Conservation (phyloP, 1,139 yeast genomes). For the Nakaseomyces glabratus region DNA sequence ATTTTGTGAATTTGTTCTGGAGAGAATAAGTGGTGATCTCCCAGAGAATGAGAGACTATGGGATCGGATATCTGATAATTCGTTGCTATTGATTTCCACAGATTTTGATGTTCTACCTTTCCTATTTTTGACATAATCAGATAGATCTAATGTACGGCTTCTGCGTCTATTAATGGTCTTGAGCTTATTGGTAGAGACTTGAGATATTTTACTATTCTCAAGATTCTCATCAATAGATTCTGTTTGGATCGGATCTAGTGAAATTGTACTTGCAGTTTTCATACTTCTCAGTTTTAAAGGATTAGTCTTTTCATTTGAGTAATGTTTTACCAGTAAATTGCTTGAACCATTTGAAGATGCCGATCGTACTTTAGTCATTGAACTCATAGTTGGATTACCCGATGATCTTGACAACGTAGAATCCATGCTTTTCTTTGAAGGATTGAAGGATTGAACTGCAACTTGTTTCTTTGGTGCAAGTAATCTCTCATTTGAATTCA, state of each 20-base stretch:
- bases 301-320: not conserved
- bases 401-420: slow-evolving; percentile 1
- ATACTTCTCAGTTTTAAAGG: not conserved
- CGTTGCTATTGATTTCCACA: not conserved
- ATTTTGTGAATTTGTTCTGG: slow-evolving; percentile 1
- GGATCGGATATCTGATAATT: not conserved
- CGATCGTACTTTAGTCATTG: slow-evolving; percentile 1
- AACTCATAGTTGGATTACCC: not conserved
- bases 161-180: slow-evolving; percentile 18
- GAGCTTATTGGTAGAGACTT: not conserved
- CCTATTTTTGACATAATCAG: slow-evolving; percentile 14
- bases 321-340: not conserved
- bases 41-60: slow-evolving; percentile 4
- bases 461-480: not conserved
- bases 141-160: slow-evolving; percentile 27
- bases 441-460: slow-evolving; percentile 1
- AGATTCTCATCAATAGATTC: slow-evolving; percentile 7
- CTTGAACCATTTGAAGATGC: not conserved
- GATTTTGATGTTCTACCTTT: not conserved
- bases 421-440: slow-evolving; percentile 3
- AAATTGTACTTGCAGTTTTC: not conserved
- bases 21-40: not conserved
- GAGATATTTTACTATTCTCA: not conserved
- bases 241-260: not conserved
- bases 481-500: not conserved